These are phyloP conservation scores for Rubus parviflorus DNA, from an alignment of 306 rosid genomes.

Conservation along the genomic window DNA sequence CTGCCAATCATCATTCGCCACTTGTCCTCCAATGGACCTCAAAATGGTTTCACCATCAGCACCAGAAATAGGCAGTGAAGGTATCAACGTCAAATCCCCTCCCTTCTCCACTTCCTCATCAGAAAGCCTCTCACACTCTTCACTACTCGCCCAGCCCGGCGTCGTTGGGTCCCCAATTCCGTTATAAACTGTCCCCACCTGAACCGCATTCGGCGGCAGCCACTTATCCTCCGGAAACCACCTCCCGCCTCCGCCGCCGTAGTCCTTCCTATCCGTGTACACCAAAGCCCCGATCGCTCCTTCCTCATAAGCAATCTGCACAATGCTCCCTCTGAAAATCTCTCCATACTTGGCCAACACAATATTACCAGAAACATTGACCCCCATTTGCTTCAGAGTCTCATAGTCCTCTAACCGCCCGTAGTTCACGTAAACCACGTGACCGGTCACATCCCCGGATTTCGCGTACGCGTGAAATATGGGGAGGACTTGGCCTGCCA, in stretches of 20 bases:
- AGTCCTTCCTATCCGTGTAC: slow-evolving; percentile 67
- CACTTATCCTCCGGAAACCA: slow-evolving; percentile 66
- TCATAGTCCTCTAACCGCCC: slow-evolving; percentile 58
- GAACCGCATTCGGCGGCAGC: slow-evolving; percentile 82
- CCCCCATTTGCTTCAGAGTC: slow-evolving; percentile 40
- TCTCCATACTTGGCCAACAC: slow-evolving; percentile 57
- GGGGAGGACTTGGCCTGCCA: slow-evolving; percentile 43
- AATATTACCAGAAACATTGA: slow-evolving; percentile 45
- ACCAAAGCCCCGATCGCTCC: slow-evolving; percentile 64
- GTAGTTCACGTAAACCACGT: slow-evolving; percentile 55
- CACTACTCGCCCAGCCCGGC: slow-evolving; percentile 67
- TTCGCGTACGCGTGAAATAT: slow-evolving; percentile 72
- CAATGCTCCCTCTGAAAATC: slow-evolving; percentile 65
- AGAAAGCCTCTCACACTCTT: slow-evolving; percentile 55
- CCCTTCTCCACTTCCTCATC: slow-evolving; percentile 46
- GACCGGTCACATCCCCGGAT: slow-evolving; percentile 51
- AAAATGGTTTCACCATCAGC: slow-evolving; percentile 59
- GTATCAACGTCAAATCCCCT: slow-evolving; percentile 60
- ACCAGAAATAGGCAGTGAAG: slow-evolving; percentile 64
- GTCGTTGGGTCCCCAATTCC: slow-evolving; percentile 70
- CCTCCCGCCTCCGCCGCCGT: slow-evolving; percentile 55
- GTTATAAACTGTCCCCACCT: slow-evolving; percentile 54
- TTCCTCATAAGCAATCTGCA: slow-evolving; percentile 43
- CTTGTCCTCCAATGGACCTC: slow-evolving; percentile 52
- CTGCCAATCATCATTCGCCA: slow-evolving; percentile 74